phyloP scores from a whole-genome alignment of 192 early-diverging fungal species.

The Gryganskiella cystojenkinii region DNA sequence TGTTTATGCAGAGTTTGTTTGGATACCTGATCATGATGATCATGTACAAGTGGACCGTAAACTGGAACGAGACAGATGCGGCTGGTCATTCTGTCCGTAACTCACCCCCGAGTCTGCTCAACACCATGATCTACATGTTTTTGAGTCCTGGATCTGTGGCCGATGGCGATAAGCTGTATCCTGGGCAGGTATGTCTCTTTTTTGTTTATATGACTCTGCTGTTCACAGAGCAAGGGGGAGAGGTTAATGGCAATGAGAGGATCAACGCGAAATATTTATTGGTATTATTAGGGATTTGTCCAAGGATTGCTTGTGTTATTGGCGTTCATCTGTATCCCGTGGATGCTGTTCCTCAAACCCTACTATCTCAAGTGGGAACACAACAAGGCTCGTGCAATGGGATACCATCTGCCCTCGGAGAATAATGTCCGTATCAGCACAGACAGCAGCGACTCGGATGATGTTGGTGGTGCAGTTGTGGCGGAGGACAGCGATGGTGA shows the following conservation, averaged over 20 bases:
- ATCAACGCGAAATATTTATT: too few species aligned
- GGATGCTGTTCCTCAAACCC: slow-evolving; percentile 97
- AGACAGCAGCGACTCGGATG: slow-evolving; percentile 44
- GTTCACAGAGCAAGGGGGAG: too few species aligned
- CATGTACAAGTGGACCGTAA: slow-evolving; percentile 95
- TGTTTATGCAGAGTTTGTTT: slow-evolving; percentile 94
- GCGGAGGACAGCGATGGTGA: slow-evolving; percentile 62
- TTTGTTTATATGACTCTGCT: too few species aligned
- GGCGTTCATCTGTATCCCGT: slow-evolving; percentile 92
- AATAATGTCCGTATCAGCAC: slow-evolving; percentile 55
- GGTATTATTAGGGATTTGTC: slow-evolving; percentile 69
- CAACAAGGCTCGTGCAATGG: slow-evolving; percentile 72
- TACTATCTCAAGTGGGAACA: slow-evolving; percentile 86
- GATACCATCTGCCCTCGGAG: slow-evolving; percentile 73
- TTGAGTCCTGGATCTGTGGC: slow-evolving; percentile 87
- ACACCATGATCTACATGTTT: slow-evolving; percentile 99
- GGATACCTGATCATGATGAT: slow-evolving; percentile 94
- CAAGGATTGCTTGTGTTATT: slow-evolving; percentile 85
- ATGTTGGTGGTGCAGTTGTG: slow-evolving; percentile 61
- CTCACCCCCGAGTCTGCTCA: slow-evolving; percentile 92
- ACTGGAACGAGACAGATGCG: slow-evolving; percentile 83
- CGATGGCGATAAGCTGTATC: slow-evolving; percentile 77
- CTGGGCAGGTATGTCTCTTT: slow-evolving; percentile 68
- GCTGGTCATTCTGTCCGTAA: slow-evolving; percentile 70
- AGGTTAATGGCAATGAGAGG: too few species aligned